Evolutionary conservation across 1,284 basidiomycete genomes (phyloP), one percentile per base, ranked within the genome.

Genomic region (Cutaneotrichosporon arboriforme): DNA sequence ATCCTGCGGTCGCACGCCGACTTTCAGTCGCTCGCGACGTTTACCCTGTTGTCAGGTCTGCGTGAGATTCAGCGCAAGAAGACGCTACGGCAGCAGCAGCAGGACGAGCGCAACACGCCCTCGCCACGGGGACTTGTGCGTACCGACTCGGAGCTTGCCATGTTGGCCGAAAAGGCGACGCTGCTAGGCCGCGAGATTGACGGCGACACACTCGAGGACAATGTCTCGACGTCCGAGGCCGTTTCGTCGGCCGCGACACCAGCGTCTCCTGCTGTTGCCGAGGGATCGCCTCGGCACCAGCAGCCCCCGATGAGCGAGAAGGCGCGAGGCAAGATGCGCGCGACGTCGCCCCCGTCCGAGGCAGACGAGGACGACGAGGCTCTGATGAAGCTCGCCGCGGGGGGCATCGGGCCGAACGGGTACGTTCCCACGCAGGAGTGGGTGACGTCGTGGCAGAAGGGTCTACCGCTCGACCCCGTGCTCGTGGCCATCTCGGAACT

Each of bases 381-480:
- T 57, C 73, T 85, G 44, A 84, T 88, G 61, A 79, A 81, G 46
- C 73, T 84, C 23, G 83, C 84, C 14, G 78, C 81, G 23, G 78
- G 79, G 8, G 84, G 83, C 8, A 81, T 90, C 18, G 89, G 89
- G 18, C 79, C 87, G 57, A 91, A 89, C 68, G 89, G 90, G 1
- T 97, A 94, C 72, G 80, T 91, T 4, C 90, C 92, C 8, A 93
- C 90, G 2, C 88, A 94, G 69, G 89, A 90, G 81, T 97, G 92
- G 90, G 90, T 90, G 55, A 67, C 72, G 23, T 70, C 68, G 36
- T 70, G 83, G 77, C 58, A 67, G 40, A 75, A 75, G 52, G 74
- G 73, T 1, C 66, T 77, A 8, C 91, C 91, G 4, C 80, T 97
- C 26, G 91, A 94, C 69, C 78, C 83, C 1, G 84, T 94, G 23